Percentiles rank a stretch among this genome's conserved stretches.
Evolutionary conservation across 2,329 filamentous ascomycete species (phyloP).

Genomic region (Neoascochyta sp.): DNA sequence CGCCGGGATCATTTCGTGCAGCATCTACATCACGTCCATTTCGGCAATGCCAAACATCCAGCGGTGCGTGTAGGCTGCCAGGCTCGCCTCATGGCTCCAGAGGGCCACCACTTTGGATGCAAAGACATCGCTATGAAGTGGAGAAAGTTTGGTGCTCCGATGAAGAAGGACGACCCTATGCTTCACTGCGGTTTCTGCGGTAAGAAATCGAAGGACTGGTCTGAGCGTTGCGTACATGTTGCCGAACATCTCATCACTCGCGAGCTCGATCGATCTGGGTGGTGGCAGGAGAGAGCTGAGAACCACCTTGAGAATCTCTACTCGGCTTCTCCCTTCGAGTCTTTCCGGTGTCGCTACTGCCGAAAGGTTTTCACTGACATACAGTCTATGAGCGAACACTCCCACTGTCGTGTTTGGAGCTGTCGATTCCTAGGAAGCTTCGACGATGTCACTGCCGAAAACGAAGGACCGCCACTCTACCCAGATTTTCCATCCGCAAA

Average conservation of each 20-base stretch:
- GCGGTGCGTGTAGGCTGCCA: conserved; percentile 33
- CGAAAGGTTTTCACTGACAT: conserved; percentile 30
- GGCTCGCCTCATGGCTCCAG: conserved; percentile 24
- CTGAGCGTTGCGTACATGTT: conserved; percentile 32
- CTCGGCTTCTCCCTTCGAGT: conserved; percentile 24
- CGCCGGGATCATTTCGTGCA: conserved; percentile 36
- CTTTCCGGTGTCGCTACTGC: conserved; percentile 35
- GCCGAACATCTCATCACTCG: conserved; percentile 31
- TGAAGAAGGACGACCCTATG: conserved; percentile 36
- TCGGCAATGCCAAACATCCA: conserved; percentile 33
- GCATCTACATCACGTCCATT: conserved; percentile 36
- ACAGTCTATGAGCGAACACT: conserved; percentile 31
- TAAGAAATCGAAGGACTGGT: conserved; percentile 30
- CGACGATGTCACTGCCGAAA: conserved; percentile 33
- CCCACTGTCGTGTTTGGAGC: conserved; percentile 35
- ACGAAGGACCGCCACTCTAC: conserved; percentile 29
- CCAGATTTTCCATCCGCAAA: conserved; percentile 34
- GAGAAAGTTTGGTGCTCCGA: conserved; percentile 34
- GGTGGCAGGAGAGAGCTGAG: conserved; percentile 33
- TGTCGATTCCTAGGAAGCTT: conserved; percentile 35
- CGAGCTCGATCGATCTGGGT: conserved; percentile 27
- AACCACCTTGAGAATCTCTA: conserved; percentile 34
- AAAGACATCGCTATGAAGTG: conserved; percentile 36
- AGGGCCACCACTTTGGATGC: conserved; percentile 34
- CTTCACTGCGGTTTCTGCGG: conserved; percentile 37